A percentile compares a stretch with the other conserved stretches of the same genome.
Conservation (phyloP, 169 alveolate species). For the Plasmodium fragile region DNA sequence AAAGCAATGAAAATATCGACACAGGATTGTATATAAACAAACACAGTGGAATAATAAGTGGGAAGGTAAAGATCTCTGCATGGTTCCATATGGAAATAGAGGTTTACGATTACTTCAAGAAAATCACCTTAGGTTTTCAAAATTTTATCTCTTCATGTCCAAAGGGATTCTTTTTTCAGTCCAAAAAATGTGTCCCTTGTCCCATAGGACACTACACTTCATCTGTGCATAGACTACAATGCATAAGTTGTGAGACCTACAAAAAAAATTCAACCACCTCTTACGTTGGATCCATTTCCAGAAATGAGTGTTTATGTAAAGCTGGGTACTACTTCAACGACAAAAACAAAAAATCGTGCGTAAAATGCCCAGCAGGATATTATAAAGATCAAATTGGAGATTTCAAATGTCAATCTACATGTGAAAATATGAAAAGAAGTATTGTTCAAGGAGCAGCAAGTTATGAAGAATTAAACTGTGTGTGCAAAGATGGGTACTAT, state of each 20-base stretch:
- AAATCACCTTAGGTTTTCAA: slow-evolving; percentile 3
- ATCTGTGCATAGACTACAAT: slow-evolving; percentile 5
- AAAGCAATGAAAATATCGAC: neutral
- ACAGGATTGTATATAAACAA: slow-evolving; percentile 5
- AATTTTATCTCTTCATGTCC: slow-evolving; percentile 76
- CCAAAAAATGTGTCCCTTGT: slow-evolving; percentile 81
- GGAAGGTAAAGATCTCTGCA: slow-evolving; percentile 18
- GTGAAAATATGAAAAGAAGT: slow-evolving; percentile 42
- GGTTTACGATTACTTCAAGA: slow-evolving; percentile 60
- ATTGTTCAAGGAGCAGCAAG: slow-evolving; percentile 73
- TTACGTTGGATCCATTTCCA: slow-evolving; percentile 79
- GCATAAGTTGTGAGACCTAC: slow-evolving; percentile 76
- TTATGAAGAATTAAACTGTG: slow-evolving; percentile 76
- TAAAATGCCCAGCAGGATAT: slow-evolving; percentile 76
- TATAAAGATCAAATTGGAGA: slow-evolving; percentile 73
- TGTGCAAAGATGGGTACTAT: slow-evolving; percentile 79
- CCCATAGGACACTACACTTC: slow-evolving; percentile 83
- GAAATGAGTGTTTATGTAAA: slow-evolving; percentile 83
- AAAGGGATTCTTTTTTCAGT: slow-evolving; percentile 81
- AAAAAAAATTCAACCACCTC: slow-evolving; percentile 76
- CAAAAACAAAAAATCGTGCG: neutral
- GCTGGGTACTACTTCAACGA: slow-evolving; percentile 76
- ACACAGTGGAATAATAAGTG: slow-evolving; percentile 28
- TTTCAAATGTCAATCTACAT: slow-evolving; percentile 56
- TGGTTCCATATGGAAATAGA: slow-evolving; percentile 20